Base-by-base conservation (phyloP, 768 basidiomycete genomes). In the Suillus subaureus region DNA sequence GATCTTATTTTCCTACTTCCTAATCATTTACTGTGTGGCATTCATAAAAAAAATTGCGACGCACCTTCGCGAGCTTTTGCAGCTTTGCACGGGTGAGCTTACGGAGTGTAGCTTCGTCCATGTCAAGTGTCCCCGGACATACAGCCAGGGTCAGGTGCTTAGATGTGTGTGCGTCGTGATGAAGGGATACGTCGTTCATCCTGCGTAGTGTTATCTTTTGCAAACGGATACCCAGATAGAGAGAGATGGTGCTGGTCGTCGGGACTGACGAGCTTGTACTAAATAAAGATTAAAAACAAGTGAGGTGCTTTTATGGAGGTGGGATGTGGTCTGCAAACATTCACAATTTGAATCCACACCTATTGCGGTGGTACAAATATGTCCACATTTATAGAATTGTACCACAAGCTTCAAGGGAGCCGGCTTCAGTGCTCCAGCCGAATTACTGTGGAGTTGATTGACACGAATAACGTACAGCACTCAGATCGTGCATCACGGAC, bases 51-150 rank as follows among this genome's bases (percentile, higher is more conserved):
- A 23, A 33, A 26, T 40, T 8, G 23, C 7, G 21, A 58, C 66
- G 5, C 61, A 76, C 76, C 72, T 60, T 72, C 4, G 74, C 71
- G 1, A 74, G 52, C 42, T 75, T 74, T 63, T 75, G 74, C 28
- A 75, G 69, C 39, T 69, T 61, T 1, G 57, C 60, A 7, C 73
- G 71, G 51, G 74, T 28, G n/a, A 75, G 67, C 28, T 69, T 72
- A 55, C 69, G 71, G 57, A 75, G 75, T 37, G 66, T 35, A 39
- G 1, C 63, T 51, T 72, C 70, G 23, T 63, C 69, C 40, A 69
- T 39, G 11, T 64, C 23, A 39, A 6, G 23, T 58, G 23, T 58
- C 16, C 16, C 57, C 16, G 6, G 4, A 16, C 13, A 26, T 23
- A 37, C 3, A 16, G 56, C 37, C 4, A 23, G 16, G 57, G 8